Evolutionary conservation across 345 rosid genomes (phyloP).

Genomic region (Reutealis trisperma): DNA sequence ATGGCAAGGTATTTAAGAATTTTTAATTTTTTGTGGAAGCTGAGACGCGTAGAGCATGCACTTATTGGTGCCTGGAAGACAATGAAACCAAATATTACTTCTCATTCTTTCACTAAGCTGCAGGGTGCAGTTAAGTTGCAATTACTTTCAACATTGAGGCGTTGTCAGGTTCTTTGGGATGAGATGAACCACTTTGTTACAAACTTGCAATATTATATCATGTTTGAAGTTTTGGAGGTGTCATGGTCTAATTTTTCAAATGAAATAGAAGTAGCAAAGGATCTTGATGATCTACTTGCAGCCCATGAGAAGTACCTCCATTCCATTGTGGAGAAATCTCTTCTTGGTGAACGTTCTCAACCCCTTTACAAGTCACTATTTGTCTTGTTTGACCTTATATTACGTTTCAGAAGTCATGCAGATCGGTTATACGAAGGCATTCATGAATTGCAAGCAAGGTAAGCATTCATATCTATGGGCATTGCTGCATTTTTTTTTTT

Average conservation of each 20-base stretch:
- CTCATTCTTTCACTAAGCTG: constrained; percentile 73
- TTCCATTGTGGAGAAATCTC: constrained; percentile 85
- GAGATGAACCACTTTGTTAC: constrained; percentile 98
- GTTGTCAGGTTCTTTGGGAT: constrained; percentile 93
- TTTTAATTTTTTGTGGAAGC: constrained; percentile 96
- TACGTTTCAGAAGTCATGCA: constrained; percentile 82
- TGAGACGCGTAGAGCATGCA: constrained; percentile 94
- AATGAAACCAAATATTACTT: constrained; percentile 94
- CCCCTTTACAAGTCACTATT: constrained; percentile 76
- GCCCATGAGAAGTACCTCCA: constrained; percentile 94
- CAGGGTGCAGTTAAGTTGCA: constrained; percentile 70
- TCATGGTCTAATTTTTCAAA: constrained; percentile 90
- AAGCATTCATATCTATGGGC: not conserved
- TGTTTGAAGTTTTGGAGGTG: constrained; percentile 98
- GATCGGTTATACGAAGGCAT: constrained; percentile 91
- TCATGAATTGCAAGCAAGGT: constrained; percentile 88
- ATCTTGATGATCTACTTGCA: constrained; percentile 92
- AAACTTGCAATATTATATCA: constrained; percentile 93
- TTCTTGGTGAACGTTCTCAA: constrained; percentile 88
- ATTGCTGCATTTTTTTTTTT: not conserved
- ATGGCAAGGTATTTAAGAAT: constrained; percentile 82
- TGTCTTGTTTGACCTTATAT: constrained; percentile 83
- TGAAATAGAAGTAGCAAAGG: constrained; percentile 91
- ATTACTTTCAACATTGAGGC: constrained; percentile 79
- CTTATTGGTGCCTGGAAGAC: constrained; percentile 98